Base-by-base conservation (phyloP, 1,284 basidiomycete species). In the Sporisorium graminicola region DNA sequence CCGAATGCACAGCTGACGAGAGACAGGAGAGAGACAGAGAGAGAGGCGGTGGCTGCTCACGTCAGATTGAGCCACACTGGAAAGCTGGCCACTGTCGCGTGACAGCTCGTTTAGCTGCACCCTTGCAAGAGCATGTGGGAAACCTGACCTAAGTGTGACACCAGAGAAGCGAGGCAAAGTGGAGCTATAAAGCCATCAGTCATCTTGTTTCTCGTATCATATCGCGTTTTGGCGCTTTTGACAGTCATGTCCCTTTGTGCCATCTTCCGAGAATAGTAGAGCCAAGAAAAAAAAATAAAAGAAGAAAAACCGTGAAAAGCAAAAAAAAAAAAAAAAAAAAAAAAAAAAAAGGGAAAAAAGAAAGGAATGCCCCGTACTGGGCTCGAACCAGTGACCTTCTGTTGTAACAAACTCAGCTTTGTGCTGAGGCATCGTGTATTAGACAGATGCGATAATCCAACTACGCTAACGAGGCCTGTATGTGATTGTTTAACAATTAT, bases 361-460 rank as follows among this genome's bases (percentile, higher is more conserved):
- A 72, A 61, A 67, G 7, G 33, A 26, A 22, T 74, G 72, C 72
- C 47, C 72, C 67, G 67, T 75, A 70, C 73, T 75, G 67, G 73
- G 73, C 73, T 75, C 73, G 67, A 75, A 75, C 73, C 64, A 71
- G 73, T 70, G 73, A 75, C 73, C 73, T 75, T 75, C 67, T 46
- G 73, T 75, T 75, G 59, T 63, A 51, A 60, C 40, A 33, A 56
- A 54, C 58, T 59, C 58, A 59, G 66, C 27, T 26, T 27, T 22
- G 29, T 27, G n/a, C 67, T 63, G 73, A 75, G 72, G 67, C 73
- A 70, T 51, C 60, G 49, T 60, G 56, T 71, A 75, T 75, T 70
- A 71, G 66, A 71, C 73, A 46, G 64, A 75, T 74, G 67, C 67
- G 66, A 66, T 74, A 69, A 66, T 70, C 72, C 72, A 66, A 75